Conservation (phyloP, 768 basidiomycete species). For the Macrolepiota dolichaula region DNA sequence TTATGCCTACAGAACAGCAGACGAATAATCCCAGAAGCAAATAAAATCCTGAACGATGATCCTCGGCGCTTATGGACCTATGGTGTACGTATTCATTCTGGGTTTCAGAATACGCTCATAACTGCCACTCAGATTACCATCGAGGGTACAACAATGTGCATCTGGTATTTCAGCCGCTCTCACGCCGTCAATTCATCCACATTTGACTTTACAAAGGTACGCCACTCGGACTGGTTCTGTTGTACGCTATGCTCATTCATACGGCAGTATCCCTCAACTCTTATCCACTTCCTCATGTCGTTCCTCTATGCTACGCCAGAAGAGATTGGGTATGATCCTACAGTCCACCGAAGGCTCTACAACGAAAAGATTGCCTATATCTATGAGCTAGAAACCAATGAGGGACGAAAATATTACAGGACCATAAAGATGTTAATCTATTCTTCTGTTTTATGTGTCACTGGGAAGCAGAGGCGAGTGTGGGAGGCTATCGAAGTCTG, state of each 20-base stretch:
- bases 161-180: constrained; percentile 11
- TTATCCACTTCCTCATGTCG: neutral
- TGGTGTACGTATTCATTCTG: neutral
- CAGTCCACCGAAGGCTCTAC: neutral
- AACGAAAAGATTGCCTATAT: neutral
- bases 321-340: constrained; percentile 10
- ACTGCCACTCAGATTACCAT: constrained; percentile 3
- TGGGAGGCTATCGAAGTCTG: constrained; percentile 11
- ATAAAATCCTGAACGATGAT: neutral
- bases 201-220: constrained; percentile 3
- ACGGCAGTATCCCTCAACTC: neutral
- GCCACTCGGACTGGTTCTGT: neutral
- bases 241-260: neutral
- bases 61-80: neutral
- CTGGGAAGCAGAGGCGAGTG: constrained; percentile 12
- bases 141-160: neutral
- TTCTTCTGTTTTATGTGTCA: constrained; percentile 1
- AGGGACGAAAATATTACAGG: neutral
- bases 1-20: neutral
- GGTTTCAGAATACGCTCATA: neutral
- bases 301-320: constrained; percentile 3
- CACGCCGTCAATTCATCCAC: constrained; percentile 5
- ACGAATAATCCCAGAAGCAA: neutral
- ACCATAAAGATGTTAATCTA: neutral
- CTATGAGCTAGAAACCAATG: neutral